Evolutionary conservation across 1,139 yeast species (phyloP), one percentile per base, ranked within the genome.

Genomic region (Saccharomycopsis hybrid): DNA sequence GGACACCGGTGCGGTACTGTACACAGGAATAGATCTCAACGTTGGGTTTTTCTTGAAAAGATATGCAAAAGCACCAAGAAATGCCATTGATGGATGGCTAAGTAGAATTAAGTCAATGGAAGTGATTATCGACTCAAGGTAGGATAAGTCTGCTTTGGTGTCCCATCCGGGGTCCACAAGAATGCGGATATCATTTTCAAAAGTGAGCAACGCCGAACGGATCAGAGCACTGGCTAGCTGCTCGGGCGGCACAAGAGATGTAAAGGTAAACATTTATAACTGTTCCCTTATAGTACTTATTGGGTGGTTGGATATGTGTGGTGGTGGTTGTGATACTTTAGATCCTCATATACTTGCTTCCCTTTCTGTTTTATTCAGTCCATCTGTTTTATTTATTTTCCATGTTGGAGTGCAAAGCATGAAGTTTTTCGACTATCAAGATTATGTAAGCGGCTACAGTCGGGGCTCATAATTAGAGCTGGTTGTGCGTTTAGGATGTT

Each of bases 81-180:
- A 90, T 48, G 85, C 82, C 1, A 83, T 73, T 0, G 96, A 84
- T 1, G 97, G 83, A 61, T 92, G 98, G 1, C 97, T 89, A 24
- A 92, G 67, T 4, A 92, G 63, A 2, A 92, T 77, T 33, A 85
- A 67, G 60, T 87, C 88, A 4, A 84, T 73, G 38, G 76, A 74
- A 25, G 77, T 69, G 52, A 67, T 72, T 56, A 66, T 63, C 48
- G 63, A 68, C 66, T 71, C 80, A 65, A 73, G 70, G 67, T 60
- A 72, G 30, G 56, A 64, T 61, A 63, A 65, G 67, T 59, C 74
- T 57, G 60, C 69, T 58, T 57, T 62, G 54, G 86, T 85, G 58
- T 78, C 77, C 90, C 90, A 84, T 2, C 82, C 77, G 0, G 90
- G 90, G 57, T 84, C 94, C n/a, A 54, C 55, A 25, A 52, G 47